Evolutionary conservation across 768 basidiomycete genomes (phyloP).

Genomic region (Sistotremastrum niveocremeum): DNA sequence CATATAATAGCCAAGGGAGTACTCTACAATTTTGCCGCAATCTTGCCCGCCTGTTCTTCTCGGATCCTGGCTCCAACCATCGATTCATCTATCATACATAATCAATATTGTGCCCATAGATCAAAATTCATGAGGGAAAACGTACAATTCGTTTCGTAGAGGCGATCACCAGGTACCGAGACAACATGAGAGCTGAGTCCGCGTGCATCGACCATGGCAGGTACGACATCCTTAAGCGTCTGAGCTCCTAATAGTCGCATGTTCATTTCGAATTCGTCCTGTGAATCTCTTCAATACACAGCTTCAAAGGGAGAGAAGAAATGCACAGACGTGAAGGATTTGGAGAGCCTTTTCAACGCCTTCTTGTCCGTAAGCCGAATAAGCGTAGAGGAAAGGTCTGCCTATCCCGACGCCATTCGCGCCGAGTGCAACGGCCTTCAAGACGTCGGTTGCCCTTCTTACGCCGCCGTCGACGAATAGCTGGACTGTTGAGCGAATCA

Average conservation of each 20-base stretch:
- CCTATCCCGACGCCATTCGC: constrained; percentile 66
- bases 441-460: constrained; percentile 74
- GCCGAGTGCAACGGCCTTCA: constrained; percentile 80
- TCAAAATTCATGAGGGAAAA: neutral
- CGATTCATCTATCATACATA: too few species aligned
- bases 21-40: too few species aligned
- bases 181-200: constrained; percentile 54
- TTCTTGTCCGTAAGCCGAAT: constrained; percentile 76
- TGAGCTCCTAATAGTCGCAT: constrained; percentile 83
- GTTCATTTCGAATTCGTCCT: constrained; percentile 99
- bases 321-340: constrained; percentile 48
- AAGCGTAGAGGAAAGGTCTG: constrained; percentile 79
- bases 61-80: too few species aligned
- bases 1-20: too few species aligned
- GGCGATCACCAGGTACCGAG: constrained; percentile 53
- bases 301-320: neutral
- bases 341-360: constrained; percentile 76
- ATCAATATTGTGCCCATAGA: neutral
- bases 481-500: constrained; percentile 31
- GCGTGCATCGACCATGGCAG: constrained; percentile 81
- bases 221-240: constrained; percentile 64
- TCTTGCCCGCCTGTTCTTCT: too few species aligned
- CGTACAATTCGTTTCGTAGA: constrained; percentile 78
- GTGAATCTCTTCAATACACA: neutral
- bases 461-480: constrained; percentile 94